These are phyloP conservation scores for Pseudogymnoascus sp. DNA, from an alignment of 2,329 filamentous ascomycete species.

Conservation along the genomic window DNA sequence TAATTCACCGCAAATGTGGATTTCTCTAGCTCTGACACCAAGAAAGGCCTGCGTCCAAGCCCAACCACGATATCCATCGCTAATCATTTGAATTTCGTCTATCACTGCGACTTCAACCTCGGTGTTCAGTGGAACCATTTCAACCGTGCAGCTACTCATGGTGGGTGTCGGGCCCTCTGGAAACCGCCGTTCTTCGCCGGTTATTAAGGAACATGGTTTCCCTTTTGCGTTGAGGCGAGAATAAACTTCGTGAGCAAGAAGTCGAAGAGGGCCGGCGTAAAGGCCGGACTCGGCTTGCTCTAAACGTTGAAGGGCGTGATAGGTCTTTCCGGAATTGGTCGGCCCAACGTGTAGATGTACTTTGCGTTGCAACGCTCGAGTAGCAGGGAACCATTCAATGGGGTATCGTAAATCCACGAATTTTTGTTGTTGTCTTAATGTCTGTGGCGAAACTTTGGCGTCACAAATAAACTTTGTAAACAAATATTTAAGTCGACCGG, in stretches of 20 bases:
- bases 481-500: slow-evolving; percentile 54
- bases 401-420: slow-evolving; percentile 83
- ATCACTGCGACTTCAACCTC: slow-evolving; percentile 82
- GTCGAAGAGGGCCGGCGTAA: slow-evolving; percentile 81
- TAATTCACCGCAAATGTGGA: slow-evolving; percentile 90
- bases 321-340: slow-evolving; percentile 97
- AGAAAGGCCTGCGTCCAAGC: slow-evolving; percentile 91
- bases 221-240: slow-evolving; percentile 75
- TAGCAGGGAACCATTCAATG: slow-evolving; percentile 84
- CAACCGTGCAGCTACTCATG: slow-evolving; percentile 84
- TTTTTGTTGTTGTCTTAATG: slow-evolving; percentile 41
- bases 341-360: slow-evolving; percentile 92
- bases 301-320: slow-evolving; percentile 79
- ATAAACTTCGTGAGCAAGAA: slow-evolving; percentile 93
- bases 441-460: slow-evolving; percentile 47
- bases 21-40: slow-evolving; percentile 76
- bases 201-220: slow-evolving; percentile 70
- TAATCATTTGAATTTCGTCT: slow-evolving; percentile 98
- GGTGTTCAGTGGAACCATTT: slow-evolving; percentile 59
- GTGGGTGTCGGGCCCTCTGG: slow-evolving; percentile 50
- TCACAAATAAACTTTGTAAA: slow-evolving; percentile 62
- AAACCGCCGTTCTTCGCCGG: slow-evolving; percentile 79
- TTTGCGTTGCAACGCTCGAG: slow-evolving; percentile 70
- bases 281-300: slow-evolving; percentile 70
- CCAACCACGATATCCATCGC: slow-evolving; percentile 71